phyloP scores from a whole-genome alignment of 225 moss, liverwort and hornwort genomes.

The Bryum argenteum region DNA sequence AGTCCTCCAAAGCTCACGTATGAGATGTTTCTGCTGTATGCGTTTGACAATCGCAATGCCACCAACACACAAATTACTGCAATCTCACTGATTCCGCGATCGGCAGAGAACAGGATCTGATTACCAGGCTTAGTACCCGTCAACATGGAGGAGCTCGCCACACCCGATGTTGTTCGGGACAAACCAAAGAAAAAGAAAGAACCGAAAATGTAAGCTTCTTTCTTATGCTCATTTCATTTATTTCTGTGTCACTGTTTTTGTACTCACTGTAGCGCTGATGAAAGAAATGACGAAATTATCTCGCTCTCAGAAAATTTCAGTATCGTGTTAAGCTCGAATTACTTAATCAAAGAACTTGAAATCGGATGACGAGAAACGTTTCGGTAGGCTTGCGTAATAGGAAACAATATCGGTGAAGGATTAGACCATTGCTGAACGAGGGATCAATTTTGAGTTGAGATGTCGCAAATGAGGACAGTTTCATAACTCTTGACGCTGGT shows the following conservation, averaged over 20 bases:
- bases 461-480: slow-evolving; percentile 1
- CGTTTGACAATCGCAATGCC: neutral
- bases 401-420: neutral
- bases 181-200: slow-evolving; percentile 50
- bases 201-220: slow-evolving; percentile 37
- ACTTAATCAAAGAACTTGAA: neutral
- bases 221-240: neutral
- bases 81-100: neutral
- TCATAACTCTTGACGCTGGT: slow-evolving; percentile 4
- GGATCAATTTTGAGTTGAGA: slow-evolving; percentile 10
- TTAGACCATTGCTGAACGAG: slow-evolving; percentile 2
- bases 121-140: neutral
- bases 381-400: neutral
- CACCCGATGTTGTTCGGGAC: slow-evolving; percentile 27
- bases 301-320: neutral
- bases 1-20: neutral
- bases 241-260: neutral
- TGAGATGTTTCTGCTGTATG: neutral
- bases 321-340: neutral
- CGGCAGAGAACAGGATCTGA: neutral
- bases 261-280: slow-evolving; percentile 2
- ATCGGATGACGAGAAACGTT: neutral
- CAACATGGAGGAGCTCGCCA: slow-evolving; percentile 46
- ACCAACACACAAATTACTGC: neutral
- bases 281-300: neutral